Base-by-base conservation (phyloP, 352 stramenopile species). In the Phytophthora hybrid region DNA sequence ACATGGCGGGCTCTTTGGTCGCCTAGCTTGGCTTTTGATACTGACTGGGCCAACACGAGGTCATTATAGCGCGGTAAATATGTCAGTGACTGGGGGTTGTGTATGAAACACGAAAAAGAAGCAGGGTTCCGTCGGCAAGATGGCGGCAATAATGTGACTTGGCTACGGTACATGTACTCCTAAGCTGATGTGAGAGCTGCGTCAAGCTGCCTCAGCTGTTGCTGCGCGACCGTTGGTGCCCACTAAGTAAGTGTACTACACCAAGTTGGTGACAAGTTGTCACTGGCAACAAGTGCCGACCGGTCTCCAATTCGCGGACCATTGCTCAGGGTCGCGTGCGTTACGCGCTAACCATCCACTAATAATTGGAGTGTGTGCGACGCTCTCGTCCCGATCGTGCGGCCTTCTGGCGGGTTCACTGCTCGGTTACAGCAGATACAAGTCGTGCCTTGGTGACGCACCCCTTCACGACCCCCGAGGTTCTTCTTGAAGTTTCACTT, bases 1-100 rank as follows among this genome's bases (percentile, higher is more conserved):
- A 85, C 87, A 93, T 91, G 63, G 23, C 57, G 26, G 11, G 21
- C 14, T 16, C 52, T 31, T 44, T 68, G 18, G 6, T 59, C n/a
- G 32, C n/a, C n/a, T n/a, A n/a, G 49, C 19, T 34, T 49, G 23
- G 9, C 41, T 49, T 19, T 8, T 47, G 2, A 14, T 18, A 41
- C 11, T 55, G 19, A 29, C 41, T 37, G 32, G 47, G 46, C 11
- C 32, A 23, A 14, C 19, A 1, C 8, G 2, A 46, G 11, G 56
- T 63, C 63, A 49, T 41, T 44, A 44, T 44, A 44, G 16, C 11
- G 37, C 37, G 37, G 37, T 16, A 5, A 0, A 18, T 6, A 10
- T 18, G 37, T 44, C 37, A 44, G 37, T 44, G 23, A 44, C 5
- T 16, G 37, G 16, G 9, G 10, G 37, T 44, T 13, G 37, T 44